Base-by-base conservation (phyloP, 2,329 filamentous ascomycete genomes). In the Dichotomopilus funicola region DNA sequence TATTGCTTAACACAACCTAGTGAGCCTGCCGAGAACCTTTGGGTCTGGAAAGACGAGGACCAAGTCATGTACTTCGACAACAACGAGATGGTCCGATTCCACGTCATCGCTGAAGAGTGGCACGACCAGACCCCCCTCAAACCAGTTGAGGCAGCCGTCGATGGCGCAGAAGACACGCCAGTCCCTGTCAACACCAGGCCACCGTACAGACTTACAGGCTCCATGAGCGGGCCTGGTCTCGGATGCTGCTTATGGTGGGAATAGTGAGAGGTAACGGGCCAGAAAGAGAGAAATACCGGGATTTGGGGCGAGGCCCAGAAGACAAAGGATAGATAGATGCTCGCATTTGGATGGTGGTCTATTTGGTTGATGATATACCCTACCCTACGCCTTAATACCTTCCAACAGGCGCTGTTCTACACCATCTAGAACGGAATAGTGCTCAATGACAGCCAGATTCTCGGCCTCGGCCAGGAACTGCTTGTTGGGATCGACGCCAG, bases 401-500 rank as follows among this genome's bases (percentile, higher is more conserved):
- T 78, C 78, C 66, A 97, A 74, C 57, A 99, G 75, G 68, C 94
- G 83, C 67, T 91, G 82, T 75, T 96, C 91, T 56, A 96, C 86
- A 13, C 87, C 87, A 65, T 95, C 89, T 57, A 97, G 75, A 60
- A 96, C 89, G 66, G 89, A 96, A 69, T 90, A 88, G 72, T 97
- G 92, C 70, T 96, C 91, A 66, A 95, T 81, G 31, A 99, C 94
- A 64, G 95, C 91, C 60, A 99, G 72, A 72, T 99, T 99, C 78
- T 99, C 94, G 2, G 89, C 89, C 74, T 99, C 94, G 47, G 79
- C 89, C 70, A 87, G 78, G 73, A 96, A 99, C 70, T 96, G 82
- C 78, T 99, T 99, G 73, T 97, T 88, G 0, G 91, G 90, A 68
- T 99, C 95, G 66, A 94, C 87, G 31, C 92, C 91, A 1, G 94